Evolutionary conservation across 1,284 basidiomycete species (phyloP), one percentile per base, ranked within the genome.

Genomic region (Microbotryomycetes sp.): DNA sequence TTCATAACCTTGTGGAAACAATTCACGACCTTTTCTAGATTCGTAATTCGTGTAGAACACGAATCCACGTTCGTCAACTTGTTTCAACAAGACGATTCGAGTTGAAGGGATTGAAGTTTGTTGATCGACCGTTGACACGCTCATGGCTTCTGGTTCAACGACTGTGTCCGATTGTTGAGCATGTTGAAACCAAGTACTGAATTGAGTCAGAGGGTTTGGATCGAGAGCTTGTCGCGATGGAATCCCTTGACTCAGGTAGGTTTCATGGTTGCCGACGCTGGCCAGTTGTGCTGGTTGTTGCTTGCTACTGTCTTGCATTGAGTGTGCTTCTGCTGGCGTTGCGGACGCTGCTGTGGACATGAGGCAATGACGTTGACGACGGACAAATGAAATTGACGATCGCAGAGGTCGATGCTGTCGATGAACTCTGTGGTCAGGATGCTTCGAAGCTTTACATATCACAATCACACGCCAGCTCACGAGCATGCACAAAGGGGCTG

Each of bases 1-100:
- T 66, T 49, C 59, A 54, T 52, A 54, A 23, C 46, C 49, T 3
- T 56, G 3, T 19, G 62, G 62, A 42, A 69, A 67, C 14, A 98
- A 80, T 76, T 97, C 96, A 36, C 78, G 74, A 2, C 88, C 90
- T 78, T 98, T 98, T 66, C 93, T 84, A 22, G 91, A 94, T 42
- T 82, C 82, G 79, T 98, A 98, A 79, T 98, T 98, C 42, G 92
- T 94, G 81, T 84, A 98, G 79, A 97, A 97, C 58, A 94, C 83
- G 78, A 98, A 97, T 42, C 93, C 92, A 54, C 79, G 82, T 26
- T 80, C 73, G 77, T 94, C 91, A 69, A 90, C 84, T 71, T 91
- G 84, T 76, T 97, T 97, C 72, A 97, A 85, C 66, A 97, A 84
- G 54, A 97, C 93, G 73, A 91, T 79, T 65, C 93, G 86, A 3